Percentiles rank a stretch among this genome's conserved stretches.
Evolutionary conservation across 2,329 filamentous ascomycete genomes (phyloP).

Genomic region (Pseudopithomyces chartarum): DNA sequence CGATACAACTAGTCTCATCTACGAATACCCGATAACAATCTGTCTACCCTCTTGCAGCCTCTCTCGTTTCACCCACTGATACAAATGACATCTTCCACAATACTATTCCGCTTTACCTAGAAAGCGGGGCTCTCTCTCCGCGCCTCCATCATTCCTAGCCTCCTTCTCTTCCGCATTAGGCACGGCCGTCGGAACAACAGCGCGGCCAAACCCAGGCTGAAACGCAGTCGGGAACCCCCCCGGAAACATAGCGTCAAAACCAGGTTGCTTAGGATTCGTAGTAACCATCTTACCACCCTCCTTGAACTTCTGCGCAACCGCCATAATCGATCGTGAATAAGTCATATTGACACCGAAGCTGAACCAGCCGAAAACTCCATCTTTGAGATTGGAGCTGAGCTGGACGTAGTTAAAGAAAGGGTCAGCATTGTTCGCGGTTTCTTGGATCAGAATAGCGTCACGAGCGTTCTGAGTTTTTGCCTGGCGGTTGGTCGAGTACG

Average conservation of each 20-base stretch:
- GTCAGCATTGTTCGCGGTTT: not conserved
- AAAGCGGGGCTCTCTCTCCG: too few relatives aligned
- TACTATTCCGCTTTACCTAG: too few relatives aligned
- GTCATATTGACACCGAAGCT: not conserved
- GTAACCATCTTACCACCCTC: slow-evolving; percentile 3
- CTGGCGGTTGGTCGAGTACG: not conserved
- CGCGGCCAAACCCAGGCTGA: not conserved
- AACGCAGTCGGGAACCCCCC: slow-evolving; percentile 3
- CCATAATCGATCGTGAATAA: not conserved
- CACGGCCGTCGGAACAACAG: not conserved
- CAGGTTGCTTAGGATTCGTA: not conserved
- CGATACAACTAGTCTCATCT: too few relatives aligned
- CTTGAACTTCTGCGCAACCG: slow-evolving; percentile 5
- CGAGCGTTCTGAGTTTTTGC: not conserved
- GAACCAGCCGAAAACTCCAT: not conserved
- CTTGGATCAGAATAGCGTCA: not conserved
- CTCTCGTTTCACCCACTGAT: too few relatives aligned
- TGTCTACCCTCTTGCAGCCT: too few relatives aligned
- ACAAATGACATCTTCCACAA: too few relatives aligned
- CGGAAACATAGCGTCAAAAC: slow-evolving; percentile 1
- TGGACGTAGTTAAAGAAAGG: not conserved
- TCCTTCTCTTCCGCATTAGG: not conserved
- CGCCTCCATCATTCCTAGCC: too few relatives aligned
- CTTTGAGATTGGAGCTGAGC: not conserved
- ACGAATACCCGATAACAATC: too few relatives aligned